phyloP scores from a whole-genome alignment of 2,329 filamentous ascomycete genomes.

The Ceratocystis papillata region DNA sequence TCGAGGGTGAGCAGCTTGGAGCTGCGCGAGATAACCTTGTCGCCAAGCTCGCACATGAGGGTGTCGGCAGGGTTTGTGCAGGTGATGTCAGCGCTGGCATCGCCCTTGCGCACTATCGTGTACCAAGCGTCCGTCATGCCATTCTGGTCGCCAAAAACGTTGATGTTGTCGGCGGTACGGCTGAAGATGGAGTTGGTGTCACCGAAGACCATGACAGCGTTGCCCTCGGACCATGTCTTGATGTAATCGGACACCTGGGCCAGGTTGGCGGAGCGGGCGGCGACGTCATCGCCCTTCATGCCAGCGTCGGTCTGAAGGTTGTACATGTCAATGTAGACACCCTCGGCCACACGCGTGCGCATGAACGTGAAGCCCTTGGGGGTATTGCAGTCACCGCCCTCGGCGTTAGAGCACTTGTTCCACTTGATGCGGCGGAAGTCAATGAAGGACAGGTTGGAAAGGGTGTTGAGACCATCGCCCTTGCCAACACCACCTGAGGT shows the following conservation, averaged over 20 bases:
- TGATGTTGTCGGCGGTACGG: slow-evolving; percentile 45
- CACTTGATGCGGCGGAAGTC: slow-evolving; percentile 49
- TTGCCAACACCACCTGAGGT: slow-evolving; percentile 55
- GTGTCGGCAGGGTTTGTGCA: no score
- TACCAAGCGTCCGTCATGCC: slow-evolving; percentile 51
- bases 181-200: slow-evolving; percentile 58
- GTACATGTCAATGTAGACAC: slow-evolving; percentile 50
- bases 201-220: slow-evolving; percentile 53
- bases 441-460: slow-evolving; percentile 48
- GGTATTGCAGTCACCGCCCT: slow-evolving; percentile 50
- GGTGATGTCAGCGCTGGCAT: slow-evolving; percentile 30
- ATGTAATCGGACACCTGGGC: slow-evolving; percentile 50
- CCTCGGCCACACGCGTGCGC: slow-evolving; percentile 40
- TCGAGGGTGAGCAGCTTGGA: slow-evolving; percentile 28
- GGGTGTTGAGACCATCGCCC: slow-evolving; percentile 53
- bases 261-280: slow-evolving; percentile 48
- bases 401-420: slow-evolving; percentile 46
- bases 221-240: slow-evolving; percentile 43
- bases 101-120: slow-evolving; percentile 41
- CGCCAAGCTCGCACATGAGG: no score
- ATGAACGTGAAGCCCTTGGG: slow-evolving; percentile 62
- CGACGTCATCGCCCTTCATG: slow-evolving; percentile 41
- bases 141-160: slow-evolving; percentile 39
- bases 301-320: slow-evolving; percentile 59
- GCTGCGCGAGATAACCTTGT: no score